A percentile compares a stretch with the other conserved stretches of the same genome.
These are phyloP conservation scores for Syzygium oleosum DNA, from an alignment of 345 rosid species.

Conservation along the genomic window DNA sequence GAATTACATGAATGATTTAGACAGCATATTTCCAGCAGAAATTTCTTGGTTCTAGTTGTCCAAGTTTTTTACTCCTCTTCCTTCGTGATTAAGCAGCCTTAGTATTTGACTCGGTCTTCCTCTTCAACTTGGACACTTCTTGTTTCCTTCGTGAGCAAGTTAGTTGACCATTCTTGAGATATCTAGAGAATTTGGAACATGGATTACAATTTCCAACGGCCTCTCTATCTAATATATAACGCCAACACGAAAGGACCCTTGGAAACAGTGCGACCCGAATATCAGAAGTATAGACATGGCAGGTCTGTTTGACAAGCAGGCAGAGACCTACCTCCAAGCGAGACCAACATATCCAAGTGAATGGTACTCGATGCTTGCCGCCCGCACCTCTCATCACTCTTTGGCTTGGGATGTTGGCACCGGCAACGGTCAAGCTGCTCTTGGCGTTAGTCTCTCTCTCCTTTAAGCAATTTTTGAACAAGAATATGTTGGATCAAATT, in stretches of 20 bases:
- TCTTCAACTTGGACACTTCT: too few species aligned
- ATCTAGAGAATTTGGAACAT: too few species aligned
- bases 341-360: neutral
- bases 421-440: neutral
- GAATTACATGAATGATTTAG: too few species aligned
- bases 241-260: neutral
- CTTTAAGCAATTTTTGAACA: neutral
- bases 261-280: neutral
- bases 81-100: too few species aligned
- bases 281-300: neutral
- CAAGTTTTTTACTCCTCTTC: too few species aligned
- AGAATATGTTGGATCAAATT: neutral
- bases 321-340: neutral
- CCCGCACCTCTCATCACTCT: neutral
- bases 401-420: neutral
- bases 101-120: too few species aligned
- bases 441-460: neutral
- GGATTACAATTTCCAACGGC: neutral
- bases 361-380: neutral
- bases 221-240: neutral
- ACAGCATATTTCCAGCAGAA: too few species aligned
- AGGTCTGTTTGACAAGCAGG: neutral
- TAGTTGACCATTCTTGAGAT: too few species aligned
- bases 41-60: too few species aligned
- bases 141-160: too few species aligned